A percentile compares a stretch with the other conserved stretches of the same genome.
These are phyloP conservation scores for Pseudogymnoascus sp. DNA, from an alignment of 2,329 filamentous ascomycete species.

Conservation along the genomic window DNA sequence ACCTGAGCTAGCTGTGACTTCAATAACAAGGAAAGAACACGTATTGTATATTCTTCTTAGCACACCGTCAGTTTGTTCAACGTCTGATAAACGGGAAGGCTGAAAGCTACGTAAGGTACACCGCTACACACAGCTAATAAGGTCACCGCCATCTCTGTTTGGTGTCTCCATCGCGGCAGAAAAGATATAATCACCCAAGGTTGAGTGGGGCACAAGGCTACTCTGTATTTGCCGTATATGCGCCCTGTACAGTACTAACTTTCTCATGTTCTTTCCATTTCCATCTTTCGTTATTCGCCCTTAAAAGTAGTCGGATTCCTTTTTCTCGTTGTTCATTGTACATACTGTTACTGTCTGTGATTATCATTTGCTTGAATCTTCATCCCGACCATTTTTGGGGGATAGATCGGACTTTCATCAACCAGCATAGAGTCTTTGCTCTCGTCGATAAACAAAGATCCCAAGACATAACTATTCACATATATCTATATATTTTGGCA, in stretches of 20 bases:
- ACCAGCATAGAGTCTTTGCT: background rate
- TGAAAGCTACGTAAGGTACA: background rate
- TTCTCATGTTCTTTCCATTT: background rate
- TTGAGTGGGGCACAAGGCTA: conserved; percentile 4
- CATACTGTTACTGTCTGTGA: background rate
- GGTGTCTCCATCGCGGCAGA: background rate
- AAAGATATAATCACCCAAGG: background rate
- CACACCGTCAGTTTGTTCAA: background rate
- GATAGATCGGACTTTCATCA: background rate
- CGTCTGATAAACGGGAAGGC: conserved; percentile 3
- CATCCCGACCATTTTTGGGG: background rate
- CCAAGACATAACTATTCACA: background rate
- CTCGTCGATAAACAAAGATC: background rate
- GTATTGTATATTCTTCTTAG: background rate
- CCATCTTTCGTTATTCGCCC: background rate
- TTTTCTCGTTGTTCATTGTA: background rate
- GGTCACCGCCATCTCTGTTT: background rate
- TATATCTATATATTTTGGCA: background rate
- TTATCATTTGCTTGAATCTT: background rate
- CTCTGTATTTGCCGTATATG: background rate
- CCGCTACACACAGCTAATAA: background rate
- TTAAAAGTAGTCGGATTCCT: background rate
- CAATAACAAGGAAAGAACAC: background rate
- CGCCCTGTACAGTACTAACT: background rate
- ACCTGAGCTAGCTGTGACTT: background rate